Base-by-base conservation (phyloP, 2,329 filamentous ascomycete species). In the Xylariaceae sp. region DNA sequence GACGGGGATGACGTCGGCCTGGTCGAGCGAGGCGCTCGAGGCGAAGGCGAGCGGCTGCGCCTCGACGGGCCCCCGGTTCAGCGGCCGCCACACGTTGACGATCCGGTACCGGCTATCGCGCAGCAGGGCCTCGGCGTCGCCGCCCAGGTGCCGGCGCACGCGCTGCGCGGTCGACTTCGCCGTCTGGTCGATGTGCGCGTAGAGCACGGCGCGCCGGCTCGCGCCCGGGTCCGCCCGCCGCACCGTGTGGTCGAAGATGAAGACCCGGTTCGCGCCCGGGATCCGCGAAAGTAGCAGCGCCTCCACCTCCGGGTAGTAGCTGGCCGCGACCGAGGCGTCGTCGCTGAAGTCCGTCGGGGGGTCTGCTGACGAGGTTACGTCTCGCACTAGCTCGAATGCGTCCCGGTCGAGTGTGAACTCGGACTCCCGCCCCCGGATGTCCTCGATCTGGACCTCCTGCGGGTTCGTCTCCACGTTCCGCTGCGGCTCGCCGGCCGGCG, bases 191-290 rank as follows among this genome's bases (percentile, higher is more conserved):
- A 96, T 89, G 73, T 96, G 92, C 0, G 89, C 89, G 41, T 83
- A 74, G 12, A 79, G 83, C 0, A 96, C 91, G 1, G 92, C 91
- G 1, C 76, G 78, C 46, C 91, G 84, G n/a, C 73, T 72, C 0
- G 89, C 82, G 50, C 77, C 73, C 0, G 85, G 81, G 1, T 74
- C 70, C 10, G 84, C 78, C 42, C 89, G 84, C n/a, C 92, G 88
- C 71, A 96, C 85, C 7, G 91, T 96, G 77, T 96, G 90, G 78
- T 96, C 91, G 75, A 96, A 96, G 69, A 96, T 77, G 64, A 90
- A 77, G 26, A 96, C 78, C 3, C 81, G 80, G 54, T 83, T 80
- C 21, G 84, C 81, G 50, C 88, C 89, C 0, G 88, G 86, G 16
- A 96, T 79, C 54, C 84, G 73, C 14, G 84, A 75, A 2, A 92